Evolutionary conservation across 805 yeast species (phyloP).

Genomic region (Trichomonascus vanleenenianus): DNA sequence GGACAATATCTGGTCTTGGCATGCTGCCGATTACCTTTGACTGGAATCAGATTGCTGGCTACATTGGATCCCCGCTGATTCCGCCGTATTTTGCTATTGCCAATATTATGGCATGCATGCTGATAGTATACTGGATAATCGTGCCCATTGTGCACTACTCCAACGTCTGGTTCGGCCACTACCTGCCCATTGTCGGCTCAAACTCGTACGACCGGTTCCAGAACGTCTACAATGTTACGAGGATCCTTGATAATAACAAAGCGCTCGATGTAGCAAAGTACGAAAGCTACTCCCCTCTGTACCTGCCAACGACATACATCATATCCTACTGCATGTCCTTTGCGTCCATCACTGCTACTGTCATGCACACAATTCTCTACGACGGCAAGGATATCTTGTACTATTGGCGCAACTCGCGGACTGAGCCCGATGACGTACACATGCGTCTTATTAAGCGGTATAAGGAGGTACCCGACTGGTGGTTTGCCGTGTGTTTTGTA

Average conservation of each 20-base stretch:
- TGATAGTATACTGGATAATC: slow-evolving; percentile 45
- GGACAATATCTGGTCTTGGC: slow-evolving; percentile 54
- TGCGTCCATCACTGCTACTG: slow-evolving; percentile 56
- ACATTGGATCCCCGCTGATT: slow-evolving; percentile 54
- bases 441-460: slow-evolving; percentile 49
- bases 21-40: slow-evolving; percentile 60
- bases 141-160: slow-evolving; percentile 47
- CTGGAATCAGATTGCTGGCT: slow-evolving; percentile 54
- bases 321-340: slow-evolving; percentile 54
- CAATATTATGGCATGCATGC: slow-evolving; percentile 39
- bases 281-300: slow-evolving; percentile 55
- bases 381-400: slow-evolving; percentile 48
- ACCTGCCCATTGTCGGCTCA: slow-evolving; percentile 47
- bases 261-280: slow-evolving; percentile 42
- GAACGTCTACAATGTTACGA: slow-evolving; percentile 40
- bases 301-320: slow-evolving; percentile 48
- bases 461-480: slow-evolving; percentile 57
- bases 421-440: slow-evolving; percentile 42
- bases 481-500: slow-evolving; percentile 43
- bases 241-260: slow-evolving; percentile 36
- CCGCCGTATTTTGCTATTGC: slow-evolving; percentile 47
- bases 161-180: slow-evolving; percentile 52
- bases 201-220: slow-evolving; percentile 46
- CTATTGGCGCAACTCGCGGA: slow-evolving; percentile 38
- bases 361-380: slow-evolving; percentile 50